Evolutionary conservation across 2,329 filamentous ascomycete genomes (phyloP), one percentile per base, ranked within the genome.

Genomic region (Orbilia blumenaviensis): DNA sequence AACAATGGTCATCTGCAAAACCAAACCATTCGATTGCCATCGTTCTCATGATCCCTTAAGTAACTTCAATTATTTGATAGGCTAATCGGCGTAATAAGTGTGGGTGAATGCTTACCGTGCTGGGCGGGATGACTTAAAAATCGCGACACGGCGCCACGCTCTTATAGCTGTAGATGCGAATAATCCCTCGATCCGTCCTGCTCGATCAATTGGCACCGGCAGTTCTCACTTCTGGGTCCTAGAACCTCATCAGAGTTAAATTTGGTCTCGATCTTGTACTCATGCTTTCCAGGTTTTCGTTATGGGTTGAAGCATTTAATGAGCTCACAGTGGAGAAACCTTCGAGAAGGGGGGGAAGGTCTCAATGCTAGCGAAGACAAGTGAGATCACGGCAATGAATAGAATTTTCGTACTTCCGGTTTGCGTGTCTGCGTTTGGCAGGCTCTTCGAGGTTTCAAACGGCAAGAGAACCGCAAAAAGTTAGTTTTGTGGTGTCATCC

Each of bases 401-500:
- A n/a, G n/a, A n/a, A n/a, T n/a, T n/a, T 60, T 48, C n/a, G 50
- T 14, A 29, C 14, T n/a, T 12, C 29, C 42, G 42, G 12, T 66
- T 60, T 36, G 27, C 21, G 21, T 61, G 14, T 66, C 58, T 64
- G 36, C 38, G 61, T 66, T 72, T 18, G 69, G 69, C 62, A 74
- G 62, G 62, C 69, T 60, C 34, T 74, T 54, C n/a, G 62, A 54
- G 27, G 48, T 32, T 54, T 54, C n/a, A 27, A 63, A 63, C 38
- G 42, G 34, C 48, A 62, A 52, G 54, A 68, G 42, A 68, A 69
- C 69, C 54, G 62, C 69, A 74, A 67, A 54, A 74, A 62, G 69
- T 64, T 74, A 74, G 68, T 66, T 66, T 74, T 67, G 61, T 50
- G 54, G 62, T 67, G 69, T 74, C 69, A 74, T 74, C 62, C 69